Percentiles rank a stretch among this genome's conserved stretches.
These are phyloP conservation scores for Lactifluus volemus DNA, from an alignment of 768 basidiomycete species.

Conservation along the genomic window DNA sequence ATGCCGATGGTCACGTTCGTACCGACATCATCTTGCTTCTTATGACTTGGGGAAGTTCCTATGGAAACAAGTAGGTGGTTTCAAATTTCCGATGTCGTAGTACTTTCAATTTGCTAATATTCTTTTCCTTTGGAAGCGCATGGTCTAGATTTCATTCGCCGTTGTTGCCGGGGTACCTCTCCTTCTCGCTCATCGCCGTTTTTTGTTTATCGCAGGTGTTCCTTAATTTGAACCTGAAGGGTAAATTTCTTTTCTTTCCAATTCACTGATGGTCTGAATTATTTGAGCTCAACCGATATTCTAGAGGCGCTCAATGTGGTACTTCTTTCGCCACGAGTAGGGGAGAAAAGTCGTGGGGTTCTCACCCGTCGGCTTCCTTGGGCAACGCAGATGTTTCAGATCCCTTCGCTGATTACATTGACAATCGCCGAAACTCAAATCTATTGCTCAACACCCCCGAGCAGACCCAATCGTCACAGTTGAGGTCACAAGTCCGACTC, in stretches of 20 bases:
- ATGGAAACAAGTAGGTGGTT: slow-evolving; percentile 2
- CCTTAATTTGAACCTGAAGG: not conserved
- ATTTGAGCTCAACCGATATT: not conserved
- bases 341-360: too few species aligned
- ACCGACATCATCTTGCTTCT: slow-evolving; percentile 1
- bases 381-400: too few species aligned
- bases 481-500: too few species aligned
- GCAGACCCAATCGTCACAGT: too few species aligned
- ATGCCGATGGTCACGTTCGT: not conserved
- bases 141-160: not conserved
- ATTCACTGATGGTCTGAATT: too few species aligned
- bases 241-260: not conserved
- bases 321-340: not conserved
- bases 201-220: not conserved
- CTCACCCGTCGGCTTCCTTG: not conserved
- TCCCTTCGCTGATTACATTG: not conserved
- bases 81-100: not conserved
- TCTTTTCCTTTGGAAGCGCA: not conserved
- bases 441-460: not conserved
- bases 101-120: not conserved
- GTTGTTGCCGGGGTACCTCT: not conserved
- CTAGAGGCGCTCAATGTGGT: not conserved
- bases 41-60: not conserved
- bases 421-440: slow-evolving; percentile 4
- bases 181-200: not conserved